Conservation (phyloP, 441 rosid species). For the Arabidopsis lyrata region DNA sequence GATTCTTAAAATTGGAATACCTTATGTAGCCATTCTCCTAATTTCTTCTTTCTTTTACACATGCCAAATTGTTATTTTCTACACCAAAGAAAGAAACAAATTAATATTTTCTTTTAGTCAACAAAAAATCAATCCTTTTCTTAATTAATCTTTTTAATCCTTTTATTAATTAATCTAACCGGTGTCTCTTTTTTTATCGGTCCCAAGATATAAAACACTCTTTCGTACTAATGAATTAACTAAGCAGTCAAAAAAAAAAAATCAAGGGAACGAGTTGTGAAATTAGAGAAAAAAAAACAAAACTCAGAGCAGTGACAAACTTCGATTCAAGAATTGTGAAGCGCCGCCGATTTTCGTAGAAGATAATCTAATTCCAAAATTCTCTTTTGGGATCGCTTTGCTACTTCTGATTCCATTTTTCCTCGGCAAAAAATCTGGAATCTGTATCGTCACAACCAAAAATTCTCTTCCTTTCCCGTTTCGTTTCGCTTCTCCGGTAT, state of each 20-base stretch:
- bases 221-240: conserved; percentile 9
- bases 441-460: not conserved
- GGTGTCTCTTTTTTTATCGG: not conserved
- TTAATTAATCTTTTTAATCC: not conserved
- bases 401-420: conserved; percentile 9
- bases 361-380: not conserved
- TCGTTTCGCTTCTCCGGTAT: not conserved
- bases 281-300: not conserved
- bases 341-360: conserved; percentile 9
- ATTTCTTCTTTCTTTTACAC: no score
- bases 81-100: not conserved
- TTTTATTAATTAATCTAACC: not conserved
- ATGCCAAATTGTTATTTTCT: no score
- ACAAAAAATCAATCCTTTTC: not conserved
- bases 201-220: not conserved
- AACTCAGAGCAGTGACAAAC: conserved; percentile 17
- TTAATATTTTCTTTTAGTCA: not conserved
- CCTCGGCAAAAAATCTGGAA: not conserved
- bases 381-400: not conserved
- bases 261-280: no score
- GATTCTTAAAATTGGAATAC: no score
- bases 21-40: not conserved
- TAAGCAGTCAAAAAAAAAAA: not conserved
- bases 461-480: conserved; percentile 6
- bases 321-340: conserved; percentile 13